Evolutionary conservation across 495 filamentous ascomycete genomes (phyloP), one percentile per base, ranked within the genome.

Genomic region (Letharia columbiana): DNA sequence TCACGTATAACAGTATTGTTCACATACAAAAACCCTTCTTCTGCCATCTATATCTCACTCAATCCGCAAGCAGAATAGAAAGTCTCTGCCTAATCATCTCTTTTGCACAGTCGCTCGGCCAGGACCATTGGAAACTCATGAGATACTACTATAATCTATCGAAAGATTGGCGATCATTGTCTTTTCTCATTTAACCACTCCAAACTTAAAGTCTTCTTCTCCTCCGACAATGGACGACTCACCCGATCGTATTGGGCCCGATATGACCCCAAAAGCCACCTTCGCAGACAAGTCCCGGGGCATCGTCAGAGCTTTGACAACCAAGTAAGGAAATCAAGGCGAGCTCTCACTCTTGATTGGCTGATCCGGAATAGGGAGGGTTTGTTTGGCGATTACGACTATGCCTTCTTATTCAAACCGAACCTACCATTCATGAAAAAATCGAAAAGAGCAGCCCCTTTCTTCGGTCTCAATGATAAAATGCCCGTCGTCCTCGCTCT

Each of bases 311-410:
- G 70, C 77, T 35, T 79, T 84, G 59, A 80, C 79, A 0, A 84
- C 83, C 28, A 80, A 73, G 80, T 83, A 78, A 35, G 77, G 58
- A n/a, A 17, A 28, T 42, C 35, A 0, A 9, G 47, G 44, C 17
- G 23, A 15, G 39, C 10, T 23, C 40, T 33, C 7, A 57, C 4
- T 17, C 2, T 4, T 61, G 1, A 63, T 2, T 28, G n/a, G n/a
- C 37, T n/a, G 31, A 50, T 42, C 0, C n/a, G 44, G 54, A 17
- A 17, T 39, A 70, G 70, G 56, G 85, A 91, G 1, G 91, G 92
- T 12, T 80, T 96, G 40, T 73, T 96, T 67, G 92, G 92, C 42
- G 80, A 86, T 68, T 96, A 96, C 73, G 90, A 96, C 78, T 96
- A 96, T 84, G 86, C 77, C 57, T 86, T 84, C 73, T 78, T 89